Conservation (phyloP, 345 rosid genomes). For the Limnanthes douglasii region DNA sequence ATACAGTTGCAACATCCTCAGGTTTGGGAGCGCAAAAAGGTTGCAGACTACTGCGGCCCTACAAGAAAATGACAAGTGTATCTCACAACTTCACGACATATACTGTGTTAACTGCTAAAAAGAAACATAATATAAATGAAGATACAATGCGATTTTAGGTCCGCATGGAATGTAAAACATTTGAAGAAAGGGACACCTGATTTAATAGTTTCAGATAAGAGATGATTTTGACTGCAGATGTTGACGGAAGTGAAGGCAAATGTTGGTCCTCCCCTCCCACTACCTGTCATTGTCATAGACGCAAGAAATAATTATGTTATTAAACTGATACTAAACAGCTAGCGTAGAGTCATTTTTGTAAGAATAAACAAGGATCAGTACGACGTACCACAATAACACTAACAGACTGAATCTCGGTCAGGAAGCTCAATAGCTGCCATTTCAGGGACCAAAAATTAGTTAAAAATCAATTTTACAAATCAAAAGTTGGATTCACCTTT, state of each 20-base stretch:
- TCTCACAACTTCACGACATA: conserved; percentile 6
- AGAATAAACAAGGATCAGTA: conserved; percentile 4
- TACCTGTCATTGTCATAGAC: conserved; percentile 31
- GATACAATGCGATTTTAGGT: no score
- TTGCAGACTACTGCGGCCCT: conserved; percentile 65
- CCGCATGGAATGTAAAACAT: no score
- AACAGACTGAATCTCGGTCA: conserved; percentile 61
- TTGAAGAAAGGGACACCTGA: conserved; percentile 25
- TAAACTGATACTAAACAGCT: not conserved
- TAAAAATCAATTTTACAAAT: not conserved
- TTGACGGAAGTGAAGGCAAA: conserved; percentile 52
- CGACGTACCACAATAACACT: conserved; percentile 59
- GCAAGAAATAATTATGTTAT: conserved; percentile 1
- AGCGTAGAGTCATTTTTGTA: not conserved
- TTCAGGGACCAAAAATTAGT: conserved; percentile 6
- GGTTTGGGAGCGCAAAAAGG: conserved; percentile 67
- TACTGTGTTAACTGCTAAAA: conserved; percentile 1
- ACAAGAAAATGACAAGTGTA: conserved; percentile 17
- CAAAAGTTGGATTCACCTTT: not conserved
- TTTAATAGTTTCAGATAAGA: conserved; percentile 45
- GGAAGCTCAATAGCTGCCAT: conserved; percentile 64
- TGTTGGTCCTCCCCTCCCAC: conserved; percentile 65
- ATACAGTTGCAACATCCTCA: conserved; percentile 78
- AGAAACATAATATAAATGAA: conserved; percentile 2
- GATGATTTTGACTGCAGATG: conserved; percentile 35